Base-by-base conservation (phyloP, 2,329 filamentous ascomycete genomes). In the Botrytis tulipae region DNA sequence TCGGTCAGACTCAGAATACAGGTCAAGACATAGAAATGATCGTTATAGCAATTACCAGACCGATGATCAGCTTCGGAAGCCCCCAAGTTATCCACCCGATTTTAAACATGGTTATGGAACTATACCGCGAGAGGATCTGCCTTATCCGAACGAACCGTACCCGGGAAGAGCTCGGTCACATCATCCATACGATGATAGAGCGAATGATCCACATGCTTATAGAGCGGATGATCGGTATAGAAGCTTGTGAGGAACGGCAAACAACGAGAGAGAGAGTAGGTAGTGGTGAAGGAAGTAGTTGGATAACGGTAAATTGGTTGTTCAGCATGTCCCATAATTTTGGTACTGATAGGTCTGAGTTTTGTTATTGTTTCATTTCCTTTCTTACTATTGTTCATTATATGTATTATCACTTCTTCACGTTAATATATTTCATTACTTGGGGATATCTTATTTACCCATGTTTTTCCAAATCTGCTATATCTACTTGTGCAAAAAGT, bases 361-460 rank as follows among this genome's bases (percentile, higher is more conserved):
- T 42, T 42, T 63, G 37, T 63, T 63, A 20, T 63, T 63, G 60
- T 63, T 63, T 63, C 25, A 57, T 29, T n/a, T 63, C 16, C 25
- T 29, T 63, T 40, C 37, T 63, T 20, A 29, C 14, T 63, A 29
- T 63, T 40, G 14, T 29, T 42, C 40, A n/a, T 42, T n/a, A 18
- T 25, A 42, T 63, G 37, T 62, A 42, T 63, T 25, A 10, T 29
- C 25, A 42, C 25, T 62, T n/a, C 37, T 29, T 16, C 25, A 42
- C 37, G 6, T 16, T 42, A 29, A n/a, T 29, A 29, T 18, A 40
- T 10, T 61, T 25, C 59, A 42, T 42, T 42, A 29, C 37, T 20
- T 40, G 60, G 25, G 16, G 16, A 63, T 8, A 63, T 63, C 60
- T 18, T 61, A 42, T 62, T 8, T 29, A 62, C 60, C 37, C 14